phyloP scores from a whole-genome alignment of 176 grass and related monocot species.

The Paspalum notatum region DNA sequence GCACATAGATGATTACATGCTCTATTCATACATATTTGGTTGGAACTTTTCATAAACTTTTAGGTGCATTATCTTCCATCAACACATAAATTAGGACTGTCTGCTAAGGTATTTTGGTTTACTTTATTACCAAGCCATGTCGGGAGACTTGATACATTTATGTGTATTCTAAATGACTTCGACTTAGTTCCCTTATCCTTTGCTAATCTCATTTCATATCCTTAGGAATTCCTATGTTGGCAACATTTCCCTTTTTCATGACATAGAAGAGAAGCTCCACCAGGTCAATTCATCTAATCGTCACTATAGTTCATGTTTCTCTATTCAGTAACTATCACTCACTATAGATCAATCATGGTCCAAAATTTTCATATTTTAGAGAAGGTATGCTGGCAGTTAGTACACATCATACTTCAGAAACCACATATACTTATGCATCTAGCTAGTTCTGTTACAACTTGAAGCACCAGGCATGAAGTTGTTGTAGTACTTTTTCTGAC shows the following conservation, averaged over 20 bases:
- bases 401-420: background rate
- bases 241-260: slow-evolving; percentile 77
- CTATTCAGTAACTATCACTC: background rate
- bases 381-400: background rate
- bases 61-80: background rate
- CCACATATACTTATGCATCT: background rate
- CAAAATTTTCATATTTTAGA: slow-evolving; percentile 6
- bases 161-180: slow-evolving; percentile 12
- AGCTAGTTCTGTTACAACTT: slow-evolving; percentile 24
- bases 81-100: background rate
- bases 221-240: slow-evolving; percentile 89
- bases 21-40: too few relatives aligned
- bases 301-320: background rate
- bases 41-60: background rate
- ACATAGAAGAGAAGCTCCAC: slow-evolving; percentile 79
- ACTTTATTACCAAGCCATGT: slow-evolving; percentile 12
- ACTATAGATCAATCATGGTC: background rate
- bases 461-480: slow-evolving; percentile 7
- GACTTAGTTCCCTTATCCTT: slow-evolving; percentile 12
- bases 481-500: background rate
- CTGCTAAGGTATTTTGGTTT: slow-evolving; percentile 10
- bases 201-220: slow-evolving; percentile 45
- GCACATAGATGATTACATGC: too few relatives aligned
- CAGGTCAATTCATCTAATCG: slow-evolving; percentile 60
- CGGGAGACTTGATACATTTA: slow-evolving; percentile 13